Evolutionary conservation across 768 basidiomycete species (phyloP).

Genomic region (Tephrocybe sp.): DNA sequence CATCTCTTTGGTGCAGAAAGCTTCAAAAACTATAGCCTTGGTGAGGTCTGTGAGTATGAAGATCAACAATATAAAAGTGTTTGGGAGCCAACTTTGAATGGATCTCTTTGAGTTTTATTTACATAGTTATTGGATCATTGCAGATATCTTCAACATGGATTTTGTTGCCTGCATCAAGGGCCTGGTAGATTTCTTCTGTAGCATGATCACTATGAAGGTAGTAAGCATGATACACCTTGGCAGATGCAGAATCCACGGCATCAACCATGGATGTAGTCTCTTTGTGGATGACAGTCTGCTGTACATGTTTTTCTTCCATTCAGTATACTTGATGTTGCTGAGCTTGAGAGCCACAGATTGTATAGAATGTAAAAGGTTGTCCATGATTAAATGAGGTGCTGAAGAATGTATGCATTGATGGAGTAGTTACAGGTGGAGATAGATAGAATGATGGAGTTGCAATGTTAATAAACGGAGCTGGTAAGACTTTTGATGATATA

Average conservation of each 20-base stretch:
- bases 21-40: neutral
- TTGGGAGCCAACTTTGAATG: conserved; percentile 2
- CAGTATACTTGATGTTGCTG: neutral
- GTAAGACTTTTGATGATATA: too few relatives aligned
- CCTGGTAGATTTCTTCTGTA: neutral
- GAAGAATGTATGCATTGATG: too few relatives aligned
- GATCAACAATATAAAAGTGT: neutral
- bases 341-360: neutral
- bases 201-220: neutral
- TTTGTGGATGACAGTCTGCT: neutral
- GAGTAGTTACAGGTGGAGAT: too few relatives aligned
- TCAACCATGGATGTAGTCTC: neutral
- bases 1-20: neutral
- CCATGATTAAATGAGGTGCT: too few relatives aligned
- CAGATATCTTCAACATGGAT: neutral
- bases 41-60: neutral
- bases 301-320: conserved; percentile 1
- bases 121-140: neutral
- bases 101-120: neutral
- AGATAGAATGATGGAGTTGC: too few relatives aligned
- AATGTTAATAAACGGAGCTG: too few relatives aligned
- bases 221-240: too few relatives aligned
- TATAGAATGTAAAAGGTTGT: too few relatives aligned
- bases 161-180: conserved; percentile 1
- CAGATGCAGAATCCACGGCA: neutral